A percentile compares a stretch with the other conserved stretches of the same genome.
phyloP scores from a whole-genome alignment of 2,329 filamentous ascomycete species.

The Aspergillus fumigatiaffinis region DNA sequence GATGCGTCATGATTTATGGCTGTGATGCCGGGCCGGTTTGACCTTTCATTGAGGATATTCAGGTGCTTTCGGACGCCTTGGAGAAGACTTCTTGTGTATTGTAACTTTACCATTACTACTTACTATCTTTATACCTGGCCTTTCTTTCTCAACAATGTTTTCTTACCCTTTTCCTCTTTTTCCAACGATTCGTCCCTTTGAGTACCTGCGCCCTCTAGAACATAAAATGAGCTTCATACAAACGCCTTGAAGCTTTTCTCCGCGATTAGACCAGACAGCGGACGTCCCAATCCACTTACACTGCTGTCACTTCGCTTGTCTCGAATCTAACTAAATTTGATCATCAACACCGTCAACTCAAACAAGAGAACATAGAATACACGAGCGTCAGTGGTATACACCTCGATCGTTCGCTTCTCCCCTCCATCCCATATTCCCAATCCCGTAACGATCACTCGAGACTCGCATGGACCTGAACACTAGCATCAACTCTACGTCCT shows the following conservation, averaged over 20 bases:
- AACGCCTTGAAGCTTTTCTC: neutral
- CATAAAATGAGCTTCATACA: neutral
- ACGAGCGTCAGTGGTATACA: neutral
- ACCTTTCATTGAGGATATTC: neutral
- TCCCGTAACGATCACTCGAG: neutral
- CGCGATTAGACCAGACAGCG: neutral
- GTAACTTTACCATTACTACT: conserved; percentile 10
- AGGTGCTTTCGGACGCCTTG: neutral
- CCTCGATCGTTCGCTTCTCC: neutral
- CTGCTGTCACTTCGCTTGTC: neutral
- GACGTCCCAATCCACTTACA: neutral
- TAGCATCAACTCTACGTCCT: neutral
- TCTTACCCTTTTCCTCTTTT: neutral
- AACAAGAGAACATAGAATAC: neutral
- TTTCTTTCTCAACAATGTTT: neutral
- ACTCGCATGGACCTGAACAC: neutral
- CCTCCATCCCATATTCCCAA: neutral
- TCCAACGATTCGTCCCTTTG: neutral
- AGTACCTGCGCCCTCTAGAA: neutral
- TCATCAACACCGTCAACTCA: neutral
- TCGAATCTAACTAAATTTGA: neutral
- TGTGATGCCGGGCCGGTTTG: neutral
- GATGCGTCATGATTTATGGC: conserved; percentile 40
- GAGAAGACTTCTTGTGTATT: conserved; percentile 12
- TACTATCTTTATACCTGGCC: neutral